Percentiles rank a stretch among this genome's conserved stretches.
Evolutionary conservation across 2,329 filamentous ascomycete genomes (phyloP).

Genomic region (Fusarium sp.): DNA sequence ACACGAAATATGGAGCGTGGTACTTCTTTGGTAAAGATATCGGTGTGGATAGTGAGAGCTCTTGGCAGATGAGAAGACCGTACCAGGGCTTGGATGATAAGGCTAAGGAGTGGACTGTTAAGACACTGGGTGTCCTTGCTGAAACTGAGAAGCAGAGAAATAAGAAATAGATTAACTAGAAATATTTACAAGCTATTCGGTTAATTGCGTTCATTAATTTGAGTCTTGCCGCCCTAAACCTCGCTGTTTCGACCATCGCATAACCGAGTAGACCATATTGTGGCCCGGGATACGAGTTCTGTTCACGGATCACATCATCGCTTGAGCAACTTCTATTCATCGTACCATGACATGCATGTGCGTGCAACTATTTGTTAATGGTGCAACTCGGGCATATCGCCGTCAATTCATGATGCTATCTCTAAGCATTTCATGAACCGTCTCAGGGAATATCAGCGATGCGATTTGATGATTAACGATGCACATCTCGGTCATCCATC

Average conservation of each 20-base stretch:
- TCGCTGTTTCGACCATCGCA: not conserved
- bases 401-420: not conserved
- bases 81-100: conserved; percentile 54
- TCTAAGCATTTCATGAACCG: not conserved
- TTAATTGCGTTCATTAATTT: not conserved
- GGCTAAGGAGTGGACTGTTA: conserved; percentile 56
- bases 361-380: not conserved
- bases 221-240: too few relatives aligned
- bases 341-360: not conserved
- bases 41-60: conserved; percentile 49
- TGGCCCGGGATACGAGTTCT: not conserved
- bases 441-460: not conserved
- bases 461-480: not conserved
- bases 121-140: conserved; percentile 53
- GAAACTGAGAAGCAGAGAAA: conserved; percentile 45
- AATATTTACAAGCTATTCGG: not conserved
- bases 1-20: conserved; percentile 60
- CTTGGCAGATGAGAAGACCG: conserved; percentile 57
- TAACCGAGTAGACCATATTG: not conserved
- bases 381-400: not conserved
- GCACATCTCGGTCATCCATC: conserved; percentile 23
- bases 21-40: conserved; percentile 54
- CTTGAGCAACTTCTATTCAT: not conserved
- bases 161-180: not conserved
- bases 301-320: not conserved